Base-by-base conservation (phyloP, 2,329 filamentous ascomycete genomes). In the Sporothrix euskadiensis region DNA sequence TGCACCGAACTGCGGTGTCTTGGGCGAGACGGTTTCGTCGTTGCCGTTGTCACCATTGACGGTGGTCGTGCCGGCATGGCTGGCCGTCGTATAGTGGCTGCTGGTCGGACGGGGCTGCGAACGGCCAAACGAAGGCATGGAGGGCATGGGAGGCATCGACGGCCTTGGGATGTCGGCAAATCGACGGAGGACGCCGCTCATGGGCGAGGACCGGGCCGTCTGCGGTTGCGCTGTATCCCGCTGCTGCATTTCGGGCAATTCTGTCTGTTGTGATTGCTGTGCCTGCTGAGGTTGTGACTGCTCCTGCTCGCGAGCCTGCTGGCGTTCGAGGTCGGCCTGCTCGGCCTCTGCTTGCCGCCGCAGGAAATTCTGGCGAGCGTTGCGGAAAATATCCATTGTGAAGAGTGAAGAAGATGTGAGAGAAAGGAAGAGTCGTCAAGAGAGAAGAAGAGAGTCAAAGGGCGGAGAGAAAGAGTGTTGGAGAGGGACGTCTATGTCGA, bases 1-100 rank as follows among this genome's bases (percentile, higher is more conserved):
- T 22, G 80, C 26, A n/a, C 61, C 78, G 68, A 84, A 82, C 2
- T 81, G 80, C 2, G 85, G 84, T 1, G 84, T 83, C 77, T 88
- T 88, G 47, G 85, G 85, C 26, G 82, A 85, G 61, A 76, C 73
- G 19, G 75, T 69, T 72, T 74, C 72, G 57, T 75, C 77, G 71
- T 76, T 30, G 39, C 41, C 19, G 16, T 56, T 30, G 22, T 26
- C 26, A 22, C 9, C 52, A 5, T 4, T 16, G 8, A 19, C 32
- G 12, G 19, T 10, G 9, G 16, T 3, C 4, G 16, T 44, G n/a
- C 61, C 73, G 73, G 73, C 68, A 49, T 76, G 76, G 66, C 71
- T 73, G 32, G 75, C 75, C 68, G 71, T 72, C 35, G 66, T 47
- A 56, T 73, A 73, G 10, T 68, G 66, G 65, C 75, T 77, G 76